Conservation (phyloP, 306 rosid genomes). For the cucumber (Cucumis sativus) region Cucumber_9930_V3 NC_026658.2:706501-707000, state of each 20-base stretch:
- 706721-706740: background rate
- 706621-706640: background rate
- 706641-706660: background rate
- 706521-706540: slow-evolving; percentile 92
- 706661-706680: background rate
- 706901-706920: background rate
- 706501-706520: slow-evolving; percentile 87
- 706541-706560: slow-evolving; percentile 94
- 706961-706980: slow-evolving; percentile 81
- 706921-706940: background rate
- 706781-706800: background rate
- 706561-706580: slow-evolving; percentile 62
- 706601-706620: background rate
- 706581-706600: background rate
- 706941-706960: slow-evolving; percentile 33
- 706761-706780: background rate
- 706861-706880: background rate
- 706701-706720: background rate
- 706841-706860: background rate
- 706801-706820: background rate
- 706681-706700: background rate
- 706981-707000: slow-evolving; percentile 56
- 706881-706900: background rate
- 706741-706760: no score
- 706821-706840: background rate